A percentile compares a stretch with the other conserved stretches of the same genome.
Conservation (phyloP, 2,329 filamentous ascomycete genomes). For the Xenoacremonium recifei region DNA sequence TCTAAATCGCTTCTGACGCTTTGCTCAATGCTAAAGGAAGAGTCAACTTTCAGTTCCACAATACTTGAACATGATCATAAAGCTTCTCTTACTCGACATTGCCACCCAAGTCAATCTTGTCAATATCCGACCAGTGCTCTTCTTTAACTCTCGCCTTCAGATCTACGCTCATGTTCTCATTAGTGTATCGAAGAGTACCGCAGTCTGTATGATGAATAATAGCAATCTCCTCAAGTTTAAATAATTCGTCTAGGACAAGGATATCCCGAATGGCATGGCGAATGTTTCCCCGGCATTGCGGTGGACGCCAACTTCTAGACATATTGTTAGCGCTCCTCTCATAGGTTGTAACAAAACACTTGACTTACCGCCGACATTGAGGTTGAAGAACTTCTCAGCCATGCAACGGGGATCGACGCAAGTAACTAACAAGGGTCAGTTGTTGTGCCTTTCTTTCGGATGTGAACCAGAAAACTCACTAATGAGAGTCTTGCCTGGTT, state of each 20-base stretch:
- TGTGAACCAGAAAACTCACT: background rate
- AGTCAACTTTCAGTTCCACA: background rate
- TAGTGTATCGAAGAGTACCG: slow-evolving; percentile 6
- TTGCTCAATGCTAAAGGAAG: background rate
- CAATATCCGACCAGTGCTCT: slow-evolving; percentile 2
- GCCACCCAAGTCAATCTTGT: slow-evolving; percentile 5
- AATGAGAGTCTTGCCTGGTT: slow-evolving; percentile 3
- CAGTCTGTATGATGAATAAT: slow-evolving; percentile 10
- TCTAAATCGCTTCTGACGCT: slow-evolving; percentile 7
- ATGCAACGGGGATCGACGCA: slow-evolving; percentile 8
- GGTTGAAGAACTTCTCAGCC: slow-evolving; percentile 5
- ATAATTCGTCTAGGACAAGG: slow-evolving; percentile 5
- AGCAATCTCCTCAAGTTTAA: slow-evolving; percentile 5
- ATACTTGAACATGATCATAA: background rate
- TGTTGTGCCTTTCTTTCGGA: background rate
- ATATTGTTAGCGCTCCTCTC: background rate
- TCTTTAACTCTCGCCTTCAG: slow-evolving; percentile 2
- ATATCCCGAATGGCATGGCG: slow-evolving; percentile 8
- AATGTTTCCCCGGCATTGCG: slow-evolving; percentile 10
- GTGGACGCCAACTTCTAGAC: slow-evolving; percentile 4
- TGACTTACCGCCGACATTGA: slow-evolving; percentile 5
- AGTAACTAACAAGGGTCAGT: slow-evolving; percentile 2
- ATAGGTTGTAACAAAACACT: background rate
- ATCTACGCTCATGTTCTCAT: slow-evolving; percentile 2
- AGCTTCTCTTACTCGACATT: slow-evolving; percentile 5